Base-by-base conservation (phyloP, 805 yeast species). In the Candida jianshihensis region DNA sequence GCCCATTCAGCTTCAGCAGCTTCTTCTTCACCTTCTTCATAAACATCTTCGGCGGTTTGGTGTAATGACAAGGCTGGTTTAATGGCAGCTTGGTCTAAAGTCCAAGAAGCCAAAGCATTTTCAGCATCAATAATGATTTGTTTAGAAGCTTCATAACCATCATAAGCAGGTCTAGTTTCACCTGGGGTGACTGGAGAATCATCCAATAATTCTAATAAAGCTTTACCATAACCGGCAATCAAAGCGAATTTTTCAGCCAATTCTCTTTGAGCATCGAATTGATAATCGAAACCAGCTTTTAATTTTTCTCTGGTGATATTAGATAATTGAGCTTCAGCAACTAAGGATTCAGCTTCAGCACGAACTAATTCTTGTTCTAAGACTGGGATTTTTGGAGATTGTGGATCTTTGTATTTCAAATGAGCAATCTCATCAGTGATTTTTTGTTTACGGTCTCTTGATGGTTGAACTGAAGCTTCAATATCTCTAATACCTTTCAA, bases 191-290 rank as follows among this genome's bases (percentile, higher is more conserved):
- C 96, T 46, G 97, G 95, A 48, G 92, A 69, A 66, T 90, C 97
- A 63, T 90, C 97, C 61, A 90, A 76, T 59, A 90, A 78, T 73
- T 92, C 97, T 59, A 92, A 75, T 49, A 90, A 70, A 31, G 96
- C 96, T 74, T 90, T 90, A 70, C 97, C 97, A 74, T 92, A 92
- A 59, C 97, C 97, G 53, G 97, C 97, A 69, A 90, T 90, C 53
- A 92, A 73, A 36, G 97, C 97, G 52, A 85, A 75, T 72, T 92
- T 92, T 74, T 92, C 97, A 53, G 96, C 77, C 64, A 81, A 81
- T 71, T 90, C 98, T 64, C 96, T 84, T 48, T 83, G 71, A 40
- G 97, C 85, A 63, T 92, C 97, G 54, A 90, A 90, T 68, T 90
- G 96, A 70, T 90, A 89, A 71, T 84, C 80, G 75, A 85, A 92